These are phyloP conservation scores for Mikania micrantha DNA, from an alignment of 129 eudicot genomes.

Conservation along the genomic window DNA sequence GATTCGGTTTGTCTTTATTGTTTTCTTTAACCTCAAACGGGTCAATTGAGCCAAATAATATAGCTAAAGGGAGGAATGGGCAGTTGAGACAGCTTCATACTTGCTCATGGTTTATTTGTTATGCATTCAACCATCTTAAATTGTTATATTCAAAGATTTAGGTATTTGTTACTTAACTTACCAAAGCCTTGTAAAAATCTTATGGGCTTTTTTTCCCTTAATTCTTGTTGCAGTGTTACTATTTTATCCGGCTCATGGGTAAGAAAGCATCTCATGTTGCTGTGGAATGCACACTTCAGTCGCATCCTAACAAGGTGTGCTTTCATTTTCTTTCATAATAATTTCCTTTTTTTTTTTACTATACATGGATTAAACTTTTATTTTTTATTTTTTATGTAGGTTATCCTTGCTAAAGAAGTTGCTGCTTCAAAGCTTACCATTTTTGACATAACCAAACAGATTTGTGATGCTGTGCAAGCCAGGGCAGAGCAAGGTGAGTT, in stretches of 20 bases:
- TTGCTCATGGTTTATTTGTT: not conserved
- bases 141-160: not conserved
- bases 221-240: conserved; percentile 81
- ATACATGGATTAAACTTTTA: too few species aligned
- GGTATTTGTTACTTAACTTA: not conserved
- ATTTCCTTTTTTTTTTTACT: not conserved
- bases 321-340: conserved; percentile 6
- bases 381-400: conserved; percentile 58
- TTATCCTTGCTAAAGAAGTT: conserved; percentile 95
- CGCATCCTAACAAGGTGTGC: conserved; percentile 88
- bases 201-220: not conserved
- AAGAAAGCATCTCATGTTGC: conserved; percentile 99
- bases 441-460: conserved; percentile 83
- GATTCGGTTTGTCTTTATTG: too few species aligned
- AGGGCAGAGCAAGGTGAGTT: conserved; percentile 75
- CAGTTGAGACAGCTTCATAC: not conserved
- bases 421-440: conserved; percentile 91
- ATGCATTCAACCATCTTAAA: not conserved
- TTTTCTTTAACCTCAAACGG: not conserved
- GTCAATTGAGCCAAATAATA: not conserved
- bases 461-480: conserved; percentile 99
- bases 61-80: not conserved
- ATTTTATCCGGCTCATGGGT: conserved; percentile 97
- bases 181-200: not conserved
- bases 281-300: conserved; percentile 95